Evolutionary conservation across 441 rosid genomes (phyloP), one percentile per base, ranked within the genome.

Genomic region (Pelargonium myrrhifolium): DNA sequence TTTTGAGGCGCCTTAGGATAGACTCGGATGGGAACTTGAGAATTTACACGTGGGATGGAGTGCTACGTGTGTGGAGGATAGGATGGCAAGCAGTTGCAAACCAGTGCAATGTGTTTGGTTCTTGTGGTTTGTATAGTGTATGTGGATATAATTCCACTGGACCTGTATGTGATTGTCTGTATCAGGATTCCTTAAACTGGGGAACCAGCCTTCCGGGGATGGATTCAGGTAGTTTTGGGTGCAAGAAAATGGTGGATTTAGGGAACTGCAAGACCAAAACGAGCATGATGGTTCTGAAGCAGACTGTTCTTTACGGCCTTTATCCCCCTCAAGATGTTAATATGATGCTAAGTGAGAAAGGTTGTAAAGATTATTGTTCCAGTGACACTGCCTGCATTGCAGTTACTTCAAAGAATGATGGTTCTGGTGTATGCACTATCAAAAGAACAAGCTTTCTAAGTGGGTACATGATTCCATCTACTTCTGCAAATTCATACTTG

Each of bases 1-100:
- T 26, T 64, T 68, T 81, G 66, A 81, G 82, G 75, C 80, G 68
- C 66, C 77, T 76, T 39, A 76, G 74, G 74, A 76, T 78, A 64
- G 82, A 76, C 66, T 72, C 77, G 40, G 84, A 81, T 68, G 82
- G 84, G 53, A 81, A 81, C 72, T 61, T 81, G 70, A 80, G 83
- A 64, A 75, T 80, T 9, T 78, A 75, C 73, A 73, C 78, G 0
- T 81, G 84, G 84, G 65, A 76, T 58, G 61, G 31, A 20, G 65
- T 20, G 26, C 65, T 37, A 7, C 65, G 45, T 61, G 70, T 58
- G 17, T 76, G 82, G 84, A 78, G 72, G 39, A 69, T 78, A 56
- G 76, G 73, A 14, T 81, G 81, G 84, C 80, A 78, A 73, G 84
- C 80, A 5, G 80, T 76, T 72, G 80, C 77, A 68, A 78, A 76